phyloP scores from a whole-genome alignment of 116 monocot species.

The Thalassia testudinum region DNA sequence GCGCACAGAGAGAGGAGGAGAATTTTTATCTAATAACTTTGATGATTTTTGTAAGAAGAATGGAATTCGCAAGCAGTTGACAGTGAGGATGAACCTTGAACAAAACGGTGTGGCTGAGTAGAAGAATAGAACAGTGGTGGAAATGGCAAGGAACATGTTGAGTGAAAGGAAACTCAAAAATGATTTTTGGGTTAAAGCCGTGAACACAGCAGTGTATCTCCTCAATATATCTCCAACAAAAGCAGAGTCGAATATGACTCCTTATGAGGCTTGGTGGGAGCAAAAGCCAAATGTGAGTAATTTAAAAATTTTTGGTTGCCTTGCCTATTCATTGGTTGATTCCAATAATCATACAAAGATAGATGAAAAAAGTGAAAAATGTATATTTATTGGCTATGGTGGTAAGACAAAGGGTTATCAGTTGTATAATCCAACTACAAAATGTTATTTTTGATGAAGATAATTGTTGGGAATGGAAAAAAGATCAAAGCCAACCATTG shows the following conservation, averaged over 20 bases:
- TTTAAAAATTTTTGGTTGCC: conserved; percentile 5
- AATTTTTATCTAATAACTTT: conserved; percentile 15
- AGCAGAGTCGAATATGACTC: not conserved
- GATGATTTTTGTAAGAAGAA: conserved; percentile 5
- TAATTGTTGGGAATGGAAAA: not conserved
- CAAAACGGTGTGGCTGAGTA: conserved; percentile 4
- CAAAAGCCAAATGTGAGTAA: not conserved
- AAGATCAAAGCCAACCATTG: not conserved
- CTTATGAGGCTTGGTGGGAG: conserved; percentile 2
- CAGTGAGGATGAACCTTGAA: conserved; percentile 1
- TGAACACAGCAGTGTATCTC: not conserved
- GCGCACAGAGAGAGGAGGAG: conserved; percentile 10
- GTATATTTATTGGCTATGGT: conserved; percentile 5
- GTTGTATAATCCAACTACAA: conserved; percentile 9
- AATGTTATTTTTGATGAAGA: conserved; percentile 12
- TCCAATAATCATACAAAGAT: not conserved
- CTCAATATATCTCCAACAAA: conserved; percentile 11
- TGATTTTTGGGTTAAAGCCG: conserved; percentile 3
- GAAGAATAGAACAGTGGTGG: conserved; percentile 6
- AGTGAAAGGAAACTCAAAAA: conserved; percentile 7
- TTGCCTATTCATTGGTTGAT: not conserved
- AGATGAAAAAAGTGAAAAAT: conserved; percentile 4
- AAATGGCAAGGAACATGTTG: conserved; percentile 5
- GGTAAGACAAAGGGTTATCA: conserved; percentile 2
- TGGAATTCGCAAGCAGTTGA: conserved; percentile 2